Conservation (phyloP, 257 asterid genomes). For the Solanum acaule region DNA sequence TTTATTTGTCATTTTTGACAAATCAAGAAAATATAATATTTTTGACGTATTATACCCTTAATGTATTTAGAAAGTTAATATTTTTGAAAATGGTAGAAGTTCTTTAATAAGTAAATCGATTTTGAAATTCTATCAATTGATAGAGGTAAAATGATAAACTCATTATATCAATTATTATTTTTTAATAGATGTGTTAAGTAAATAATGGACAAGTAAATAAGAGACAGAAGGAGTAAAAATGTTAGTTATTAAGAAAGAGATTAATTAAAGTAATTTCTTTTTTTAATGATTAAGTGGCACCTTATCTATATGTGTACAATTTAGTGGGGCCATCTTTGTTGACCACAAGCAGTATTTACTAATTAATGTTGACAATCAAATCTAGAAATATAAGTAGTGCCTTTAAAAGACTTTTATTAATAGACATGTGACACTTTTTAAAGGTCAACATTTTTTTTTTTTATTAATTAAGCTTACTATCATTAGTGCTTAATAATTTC, state of each 20-base stretch:
- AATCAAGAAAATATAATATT: fast-evolving
- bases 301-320: neutral
- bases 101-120: no score
- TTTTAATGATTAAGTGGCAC: neutral
- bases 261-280: neutral
- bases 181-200: no score
- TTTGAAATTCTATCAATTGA: no score
- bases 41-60: fast-evolving
- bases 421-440: neutral
- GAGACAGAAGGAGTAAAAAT: neutral
- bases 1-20: no score
- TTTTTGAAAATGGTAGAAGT: no score
- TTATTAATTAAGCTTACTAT: neutral
- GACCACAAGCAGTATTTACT: neutral
- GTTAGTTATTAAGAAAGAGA: neutral
- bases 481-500: neutral
- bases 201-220: no score
- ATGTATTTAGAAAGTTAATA: no score
- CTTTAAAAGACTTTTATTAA: neutral
- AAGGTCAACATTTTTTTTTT: neutral
- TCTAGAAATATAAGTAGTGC: neutral
- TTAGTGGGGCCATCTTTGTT: neutral
- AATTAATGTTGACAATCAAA: neutral
- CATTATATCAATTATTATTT: no score
- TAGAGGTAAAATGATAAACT: no score